Evolutionary conservation across 352 stramenopile genomes (phyloP), one percentile per base, ranked within the genome.

Genomic region (Globisporangium irregulare): DNA sequence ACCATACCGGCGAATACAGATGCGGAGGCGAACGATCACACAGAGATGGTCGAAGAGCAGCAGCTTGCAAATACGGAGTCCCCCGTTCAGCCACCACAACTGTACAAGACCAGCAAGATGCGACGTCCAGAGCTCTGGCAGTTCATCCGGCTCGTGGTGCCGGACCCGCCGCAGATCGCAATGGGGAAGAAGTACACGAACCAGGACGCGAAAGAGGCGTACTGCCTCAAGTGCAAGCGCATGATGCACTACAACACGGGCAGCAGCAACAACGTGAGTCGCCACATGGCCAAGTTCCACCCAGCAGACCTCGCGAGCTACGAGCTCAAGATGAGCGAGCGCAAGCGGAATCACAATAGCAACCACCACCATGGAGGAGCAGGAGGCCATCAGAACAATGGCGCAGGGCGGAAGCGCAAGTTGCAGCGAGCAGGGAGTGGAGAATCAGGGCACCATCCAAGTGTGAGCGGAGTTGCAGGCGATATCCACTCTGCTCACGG

Each of bases 71-170:
- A 25, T 34, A 24, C 58, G 27, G 64, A 74, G 20, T 62, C 72
- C 9, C 70, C 74, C 34, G 58, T 62, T 18, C 63, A 70, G 32
- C 32, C 32, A 38, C 75, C 75, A 36, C 75, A 82, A 66, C 67
- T 85, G 29, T 85, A 85, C 72, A 80, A 82, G 67, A 82, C 78
- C 25, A 85, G 73, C 67, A 85, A 85, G 73, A 85, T 85, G 78
- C 71, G 78, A 29, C 78, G 78, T n/a, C 78, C 78, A 0, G 78
- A 85, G 68, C 64, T 85, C 55, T 85, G 78, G 78, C 78, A 85
- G 72, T 85, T 85, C 56, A 82, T 85, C 41, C 75, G 78, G 25
- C 61, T 85, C 1, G 78, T 85, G n/a, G 78, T 81, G 55, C 78
- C 78, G 0, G 78, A 85, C 32, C 78, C 78, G 20, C 78, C 75